A percentile compares a stretch with the other conserved stretches of the same genome.
phyloP scores from a whole-genome alignment of 345 rosid species.

The Eucalyptus erythrocorys region DNA sequence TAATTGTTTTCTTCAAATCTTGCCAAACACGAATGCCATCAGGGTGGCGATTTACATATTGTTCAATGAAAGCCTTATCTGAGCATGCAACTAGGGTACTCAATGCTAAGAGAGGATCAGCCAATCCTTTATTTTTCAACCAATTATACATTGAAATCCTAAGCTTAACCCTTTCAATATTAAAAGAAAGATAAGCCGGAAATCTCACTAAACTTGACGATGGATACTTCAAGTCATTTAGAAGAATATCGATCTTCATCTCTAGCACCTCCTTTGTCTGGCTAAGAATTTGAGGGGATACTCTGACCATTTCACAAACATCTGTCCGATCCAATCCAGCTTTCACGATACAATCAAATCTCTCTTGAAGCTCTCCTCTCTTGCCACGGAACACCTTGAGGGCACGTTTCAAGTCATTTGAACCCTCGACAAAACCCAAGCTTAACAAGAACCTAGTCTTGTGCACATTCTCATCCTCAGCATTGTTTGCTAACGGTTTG shows the following conservation, averaged over 20 bases:
- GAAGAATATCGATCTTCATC: slow-evolving; percentile 41
- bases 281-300: slow-evolving; percentile 58
- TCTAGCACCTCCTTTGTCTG: slow-evolving; percentile 32
- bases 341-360: slow-evolving; percentile 57
- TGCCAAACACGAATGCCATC: slow-evolving; percentile 51
- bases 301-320: slow-evolving; percentile 34
- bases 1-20: slow-evolving; percentile 25
- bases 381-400: slow-evolving; percentile 47
- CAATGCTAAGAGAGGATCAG: slow-evolving; percentile 11
- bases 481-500: slow-evolving; percentile 12
- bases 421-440: slow-evolving; percentile 38
- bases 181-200: slow-evolving; percentile 41
- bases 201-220: slow-evolving; percentile 27
- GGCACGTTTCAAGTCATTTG: slow-evolving; percentile 24
- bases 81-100: slow-evolving; percentile 42
- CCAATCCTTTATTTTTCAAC: slow-evolving; percentile 40
- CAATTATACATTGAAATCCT: slow-evolving; percentile 56
- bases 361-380: slow-evolving; percentile 58
- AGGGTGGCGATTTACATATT: slow-evolving; percentile 45
- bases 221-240: slow-evolving; percentile 43
- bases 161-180: slow-evolving; percentile 31
- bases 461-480: slow-evolving; percentile 3
- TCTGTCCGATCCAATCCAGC: slow-evolving; percentile 52
- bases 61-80: slow-evolving; percentile 15
- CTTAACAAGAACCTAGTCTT: slow-evolving; percentile 45